A percentile compares a stretch with the other conserved stretches of the same genome.
phyloP scores from a whole-genome alignment of 2,329 filamentous ascomycete species.

The Claviceps purpurea region DNA sequence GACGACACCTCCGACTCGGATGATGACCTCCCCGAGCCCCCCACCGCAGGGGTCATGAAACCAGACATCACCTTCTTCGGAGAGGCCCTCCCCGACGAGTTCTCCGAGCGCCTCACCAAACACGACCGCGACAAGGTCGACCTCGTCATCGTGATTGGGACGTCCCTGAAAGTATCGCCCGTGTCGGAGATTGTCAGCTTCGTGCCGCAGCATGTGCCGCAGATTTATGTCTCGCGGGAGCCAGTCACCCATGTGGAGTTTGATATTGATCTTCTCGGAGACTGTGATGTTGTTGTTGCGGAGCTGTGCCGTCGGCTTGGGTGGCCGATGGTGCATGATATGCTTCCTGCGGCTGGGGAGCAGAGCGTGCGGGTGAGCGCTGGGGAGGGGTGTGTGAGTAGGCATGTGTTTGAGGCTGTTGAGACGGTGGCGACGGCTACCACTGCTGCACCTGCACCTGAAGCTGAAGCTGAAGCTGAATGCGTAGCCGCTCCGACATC shows the following conservation, averaged over 20 bases:
- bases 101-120: conserved; percentile 67
- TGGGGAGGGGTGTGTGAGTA: conserved; percentile 21
- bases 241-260: conserved; percentile 85
- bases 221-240: conserved; percentile 80
- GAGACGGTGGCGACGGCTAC: not conserved
- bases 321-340: conserved; percentile 71
- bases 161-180: conserved; percentile 86
- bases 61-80: conserved; percentile 98
- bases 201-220: conserved; percentile 65
- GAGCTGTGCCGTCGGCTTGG: conserved; percentile 73
- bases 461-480: too few species aligned
- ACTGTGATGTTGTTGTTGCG: conserved; percentile 80
- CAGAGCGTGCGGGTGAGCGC: conserved; percentile 45
- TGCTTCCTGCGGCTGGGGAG: conserved; percentile 56
- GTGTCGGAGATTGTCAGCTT: conserved; percentile 84
- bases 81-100: conserved; percentile 73
- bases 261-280: conserved; percentile 89
- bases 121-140: conserved; percentile 72
- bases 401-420: conserved; percentile 22
- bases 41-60: conserved; percentile 72
- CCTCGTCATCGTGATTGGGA: conserved; percentile 90
- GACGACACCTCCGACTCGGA: conserved; percentile 30
- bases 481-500: too few species aligned
- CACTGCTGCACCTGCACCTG: not conserved
- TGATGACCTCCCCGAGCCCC: conserved; percentile 47